Evolutionary conservation across 2,329 filamentous ascomycete genomes (phyloP).

Genomic region (Clonostachys chloroleuca): DNA sequence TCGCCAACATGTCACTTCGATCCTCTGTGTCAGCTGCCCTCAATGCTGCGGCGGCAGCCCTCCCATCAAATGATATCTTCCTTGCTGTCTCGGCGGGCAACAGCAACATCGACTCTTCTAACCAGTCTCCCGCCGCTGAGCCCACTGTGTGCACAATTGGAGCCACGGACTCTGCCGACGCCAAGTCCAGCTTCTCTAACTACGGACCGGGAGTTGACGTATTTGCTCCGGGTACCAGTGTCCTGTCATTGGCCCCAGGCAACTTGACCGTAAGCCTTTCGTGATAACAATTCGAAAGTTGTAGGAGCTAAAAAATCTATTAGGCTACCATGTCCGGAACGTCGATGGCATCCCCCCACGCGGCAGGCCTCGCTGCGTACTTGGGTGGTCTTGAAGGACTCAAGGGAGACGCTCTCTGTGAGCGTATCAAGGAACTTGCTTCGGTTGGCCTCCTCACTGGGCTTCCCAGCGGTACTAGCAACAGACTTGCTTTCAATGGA

Average conservation of each 20-base stretch:
- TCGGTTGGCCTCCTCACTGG: conserved; percentile 18
- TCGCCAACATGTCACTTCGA: conserved; percentile 38
- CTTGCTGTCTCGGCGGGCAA: conserved; percentile 12
- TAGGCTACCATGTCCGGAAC: conserved; percentile 1
- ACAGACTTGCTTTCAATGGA: conserved; percentile 25
- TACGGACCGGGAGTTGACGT: conserved; percentile 39
- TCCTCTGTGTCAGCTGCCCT: conserved; percentile 3
- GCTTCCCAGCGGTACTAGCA: conserved; percentile 22
- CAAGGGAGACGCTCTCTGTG: conserved; percentile 46
- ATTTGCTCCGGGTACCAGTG: conserved; percentile 37
- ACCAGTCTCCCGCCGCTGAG: conserved; percentile 8
- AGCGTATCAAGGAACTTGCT: conserved; percentile 60
- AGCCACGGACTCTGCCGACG: conserved; percentile 18
- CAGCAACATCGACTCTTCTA: conserved; percentile 2
- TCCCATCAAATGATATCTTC: conserved; percentile 7
- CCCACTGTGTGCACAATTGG: conserved; percentile 11
- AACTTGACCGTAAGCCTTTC: conserved; percentile 25
- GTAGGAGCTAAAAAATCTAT: neutral
- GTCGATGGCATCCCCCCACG: neutral
- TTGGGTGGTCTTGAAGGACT: neutral
- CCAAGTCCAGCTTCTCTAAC: conserved; percentile 41
- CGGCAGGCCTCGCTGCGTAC: neutral
- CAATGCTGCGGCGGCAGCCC: conserved; percentile 26
- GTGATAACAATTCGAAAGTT: neutral
- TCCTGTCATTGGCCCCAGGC: conserved; percentile 39